Percentiles rank a stretch among this genome's conserved stretches.
phyloP scores from a whole-genome alignment of 2,329 filamentous ascomycete species.

The Pseudogymnoascus verrucosus region DNA sequence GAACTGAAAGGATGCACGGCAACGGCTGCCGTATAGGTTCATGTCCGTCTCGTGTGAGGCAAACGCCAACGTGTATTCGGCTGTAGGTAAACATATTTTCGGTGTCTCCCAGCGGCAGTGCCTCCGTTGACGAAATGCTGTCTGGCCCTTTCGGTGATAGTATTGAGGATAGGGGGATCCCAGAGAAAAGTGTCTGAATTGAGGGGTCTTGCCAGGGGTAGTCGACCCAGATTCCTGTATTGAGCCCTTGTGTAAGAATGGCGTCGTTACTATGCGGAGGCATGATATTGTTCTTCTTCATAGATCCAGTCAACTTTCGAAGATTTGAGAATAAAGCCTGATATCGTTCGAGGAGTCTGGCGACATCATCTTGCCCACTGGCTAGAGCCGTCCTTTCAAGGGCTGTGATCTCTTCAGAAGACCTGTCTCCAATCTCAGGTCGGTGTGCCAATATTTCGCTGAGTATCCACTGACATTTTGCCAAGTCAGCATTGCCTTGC shows the following conservation, averaged over 20 bases:
- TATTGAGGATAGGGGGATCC: conserved; percentile 45
- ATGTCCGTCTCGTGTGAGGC: conserved; percentile 63
- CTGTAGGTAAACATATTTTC: conserved; percentile 69
- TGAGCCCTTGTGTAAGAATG: conserved; percentile 66
- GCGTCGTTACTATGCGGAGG: conserved; percentile 55
- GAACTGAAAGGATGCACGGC: conserved; percentile 67
- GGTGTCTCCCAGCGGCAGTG: conserved; percentile 71
- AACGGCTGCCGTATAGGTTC: conserved; percentile 61
- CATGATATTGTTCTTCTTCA: conserved; percentile 75
- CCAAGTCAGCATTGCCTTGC: conserved; percentile 78
- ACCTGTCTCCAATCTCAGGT: conserved; percentile 29
- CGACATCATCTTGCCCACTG: conserved; percentile 21
- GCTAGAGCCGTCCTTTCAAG: not conserved
- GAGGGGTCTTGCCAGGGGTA: conserved; percentile 69
- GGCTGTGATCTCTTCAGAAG: not conserved
- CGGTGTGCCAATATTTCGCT: conserved; percentile 39
- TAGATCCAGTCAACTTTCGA: conserved; percentile 68
- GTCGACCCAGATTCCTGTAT: conserved; percentile 73
- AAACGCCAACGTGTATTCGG: conserved; percentile 66
- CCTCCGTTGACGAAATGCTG: conserved; percentile 47
- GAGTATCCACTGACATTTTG: conserved; percentile 79
- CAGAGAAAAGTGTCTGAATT: conserved; percentile 61
- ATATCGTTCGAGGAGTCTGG: conserved; percentile 40
- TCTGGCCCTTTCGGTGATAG: conserved; percentile 38
- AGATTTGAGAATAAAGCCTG: conserved; percentile 55